These are phyloP conservation scores for Yarrowia hollandica DNA, from an alignment of 805 yeast species.

Conservation along the genomic window DNA sequence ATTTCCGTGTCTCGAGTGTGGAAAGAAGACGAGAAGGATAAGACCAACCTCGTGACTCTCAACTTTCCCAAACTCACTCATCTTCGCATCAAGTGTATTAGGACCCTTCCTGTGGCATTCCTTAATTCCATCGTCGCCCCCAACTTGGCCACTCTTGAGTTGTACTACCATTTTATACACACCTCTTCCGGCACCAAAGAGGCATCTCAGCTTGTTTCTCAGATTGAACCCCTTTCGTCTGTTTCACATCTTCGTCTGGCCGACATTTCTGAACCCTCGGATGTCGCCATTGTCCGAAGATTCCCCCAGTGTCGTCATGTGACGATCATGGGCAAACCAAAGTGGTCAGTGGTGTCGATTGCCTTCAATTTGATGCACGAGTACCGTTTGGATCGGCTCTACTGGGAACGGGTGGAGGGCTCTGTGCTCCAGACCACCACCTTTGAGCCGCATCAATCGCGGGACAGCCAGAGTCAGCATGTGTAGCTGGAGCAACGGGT, in stretches of 20 bases:
- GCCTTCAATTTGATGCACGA: conserved; percentile 9
- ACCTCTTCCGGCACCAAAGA: background rate
- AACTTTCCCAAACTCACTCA: conserved; percentile 4
- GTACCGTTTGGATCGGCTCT: background rate
- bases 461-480: background rate
- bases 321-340: conserved; percentile 1
- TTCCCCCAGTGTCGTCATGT: conserved; percentile 1
- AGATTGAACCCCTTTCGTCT: background rate
- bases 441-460: background rate
- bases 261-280: background rate
- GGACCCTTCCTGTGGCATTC: background rate
- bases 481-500: conserved; percentile 28
- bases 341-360: background rate
- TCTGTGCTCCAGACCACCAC: conserved; percentile 13
- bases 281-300: background rate
- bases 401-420: conserved; percentile 24
- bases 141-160: background rate
- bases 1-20: conserved; percentile 3
- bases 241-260: conserved; percentile 1
- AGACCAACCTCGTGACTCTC: background rate
- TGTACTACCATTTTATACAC: conserved; percentile 10
- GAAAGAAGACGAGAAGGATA: background rate
- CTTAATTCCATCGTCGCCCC: conserved; percentile 9
- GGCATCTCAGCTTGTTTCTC: background rate
- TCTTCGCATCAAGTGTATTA: conserved; percentile 16